Base-by-base conservation (phyloP, 164 flowering plant genomes). In the Sextonia rubra region DNA sequence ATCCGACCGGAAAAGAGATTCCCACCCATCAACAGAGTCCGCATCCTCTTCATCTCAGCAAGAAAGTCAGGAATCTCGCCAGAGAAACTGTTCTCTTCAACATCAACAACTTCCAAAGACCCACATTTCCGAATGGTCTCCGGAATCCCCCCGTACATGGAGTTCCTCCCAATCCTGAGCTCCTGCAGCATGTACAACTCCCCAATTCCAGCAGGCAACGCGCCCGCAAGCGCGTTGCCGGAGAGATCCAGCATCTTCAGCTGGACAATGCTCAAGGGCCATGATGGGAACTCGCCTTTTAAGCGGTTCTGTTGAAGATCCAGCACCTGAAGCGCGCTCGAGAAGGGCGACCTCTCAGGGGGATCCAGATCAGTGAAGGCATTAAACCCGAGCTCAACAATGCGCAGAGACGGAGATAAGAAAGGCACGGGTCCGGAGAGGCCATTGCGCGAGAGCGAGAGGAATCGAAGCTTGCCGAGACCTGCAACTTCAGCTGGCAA, bases 381-480 rank as follows among this genome's bases (percentile, higher is more conserved):
- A 80, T 92, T 92, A 76, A 89, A 85, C 27, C 91, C 90, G 8
- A 92, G 70, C 77, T 86, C 76, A 47, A 89, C 79, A 26, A 82
- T 80, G 71, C 83, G 80, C 55, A 92, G 74, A 0, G 91, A 81
- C 22, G 86, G 85, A 60, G 89, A 82, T n/a, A n/a, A n/a, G 0
- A 79, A 30, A 1, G 97, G 92, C 56, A 93, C 76, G 64, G 76
- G 30, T 24, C 97, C 97, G 17, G 97, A 80, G 60, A 93, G 82
- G 2, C 79, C 55, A 66, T 93, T 93, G 11, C 74, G 77, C 23
- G 93, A 82, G 29, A 93, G 77, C 0, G 95, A 83, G 26, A 93
- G 78, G 14, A 87, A 84, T 71, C 88, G 82, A 9, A 94, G 87
- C 24, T 64, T 76, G 23, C 85, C 84, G 62, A 81, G 82, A 64